phyloP scores from a whole-genome alignment of 768 basidiomycete species.

The Crassisporium funariophilum region DNA sequence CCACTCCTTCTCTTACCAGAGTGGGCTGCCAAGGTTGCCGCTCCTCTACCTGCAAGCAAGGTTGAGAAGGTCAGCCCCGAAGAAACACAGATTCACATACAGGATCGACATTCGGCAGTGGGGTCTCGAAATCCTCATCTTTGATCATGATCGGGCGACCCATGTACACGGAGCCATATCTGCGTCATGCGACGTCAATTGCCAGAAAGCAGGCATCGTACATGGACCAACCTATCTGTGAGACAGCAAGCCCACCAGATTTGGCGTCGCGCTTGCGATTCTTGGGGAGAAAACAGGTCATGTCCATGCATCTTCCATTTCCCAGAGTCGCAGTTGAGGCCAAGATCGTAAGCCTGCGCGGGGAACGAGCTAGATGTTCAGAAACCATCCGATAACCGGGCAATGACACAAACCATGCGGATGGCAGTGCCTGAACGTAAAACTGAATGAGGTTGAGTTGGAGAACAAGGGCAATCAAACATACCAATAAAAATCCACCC shows the following conservation, averaged over 20 bases:
- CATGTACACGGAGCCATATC: conserved; percentile 76
- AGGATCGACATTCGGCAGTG: conserved; percentile 56
- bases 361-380: conserved; percentile 1
- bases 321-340: conserved; percentile 77
- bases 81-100: conserved; percentile 34
- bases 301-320: conserved; percentile 69
- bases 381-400: not conserved
- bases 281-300: conserved; percentile 62
- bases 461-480: conserved; percentile 15
- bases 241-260: conserved; percentile 81
- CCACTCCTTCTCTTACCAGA: conserved; percentile 38
- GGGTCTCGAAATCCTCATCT: conserved; percentile 71
- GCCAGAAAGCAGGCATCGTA: too few species aligned
- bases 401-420: conserved; percentile 23
- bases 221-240: conserved; percentile 75
- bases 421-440: conserved; percentile 14
- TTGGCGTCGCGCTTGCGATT: conserved; percentile 71
- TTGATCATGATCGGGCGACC: conserved; percentile 71
- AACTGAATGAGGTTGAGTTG: conserved; percentile 23
- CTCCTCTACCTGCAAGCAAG: conserved; percentile 54
- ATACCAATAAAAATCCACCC: conserved; percentile 83
- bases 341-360: conserved; percentile 73
- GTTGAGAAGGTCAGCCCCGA: not conserved
- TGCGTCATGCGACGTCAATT: too few species aligned
- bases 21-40: conserved; percentile 55